Base-by-base conservation (phyloP, 1,139 yeast genomes). In the Arxiozyma slooffiae region DNA sequence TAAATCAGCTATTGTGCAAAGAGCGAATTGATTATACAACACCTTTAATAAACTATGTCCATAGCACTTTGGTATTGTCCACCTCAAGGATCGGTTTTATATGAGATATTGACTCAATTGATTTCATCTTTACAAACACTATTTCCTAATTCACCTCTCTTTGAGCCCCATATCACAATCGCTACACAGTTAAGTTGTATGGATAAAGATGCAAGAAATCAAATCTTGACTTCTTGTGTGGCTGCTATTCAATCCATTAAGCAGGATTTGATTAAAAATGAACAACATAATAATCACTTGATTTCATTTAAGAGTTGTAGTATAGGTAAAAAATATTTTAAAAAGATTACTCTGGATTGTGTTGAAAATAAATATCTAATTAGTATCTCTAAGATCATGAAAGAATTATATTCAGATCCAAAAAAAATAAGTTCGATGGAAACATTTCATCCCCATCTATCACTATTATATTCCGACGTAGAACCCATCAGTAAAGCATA, bases 11-110 rank as follows among this genome's bases (percentile, higher is more conserved):
- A 30, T 11, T 4, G 14, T 30, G 36, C 16, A 30, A 30, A 30
- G 11, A 11, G 4, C 6, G 6, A 30, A 14, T 30, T 6, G 14
- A 14, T 30, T 30, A 14, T 30, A 30, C n/a, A 30, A 30, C 14
- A 4, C 6, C 6, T 30, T 30, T 30, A 30, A 30, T 39, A 4
- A 21, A 24, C 36, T 6, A 64, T 64, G 68, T 58, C 63, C 9
- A 64, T 81, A 50, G 80, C 94, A 52, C 72, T 86, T 52, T 86
- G 95, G 95, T 78, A 84, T 47, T 80, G 84, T 66, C 95, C 95
- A 3, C 77, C 72, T 52, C 72, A 72, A 24, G 77, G 76, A 49
- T 69, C 82, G 2, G 75, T 75, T 44, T 68, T 81, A 21, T 67
- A 77, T 59, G 87, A 82, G 53, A 79, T 81, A 48, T 66, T 85